Percentiles rank a stretch among this genome's conserved stretches.
phyloP scores from a whole-genome alignment of 352 stramenopile genomes.

The Phytopythium delawarense region DNA sequence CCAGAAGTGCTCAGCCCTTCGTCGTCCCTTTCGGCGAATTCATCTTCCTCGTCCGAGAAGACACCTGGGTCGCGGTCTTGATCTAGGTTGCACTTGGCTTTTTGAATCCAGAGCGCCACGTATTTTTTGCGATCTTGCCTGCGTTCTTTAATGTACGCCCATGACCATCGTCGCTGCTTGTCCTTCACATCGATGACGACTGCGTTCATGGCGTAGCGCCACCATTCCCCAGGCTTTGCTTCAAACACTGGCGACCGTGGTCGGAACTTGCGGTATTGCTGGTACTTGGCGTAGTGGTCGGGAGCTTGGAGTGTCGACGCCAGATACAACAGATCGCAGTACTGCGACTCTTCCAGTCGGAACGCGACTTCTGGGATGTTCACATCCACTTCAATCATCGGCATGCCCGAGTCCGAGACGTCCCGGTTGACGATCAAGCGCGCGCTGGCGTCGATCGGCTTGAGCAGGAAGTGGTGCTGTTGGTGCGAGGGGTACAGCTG shows the following conservation, averaged over 20 bases:
- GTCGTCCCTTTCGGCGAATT: slow-evolving; percentile 9
- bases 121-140: slow-evolving; percentile 75
- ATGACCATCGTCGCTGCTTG: slow-evolving; percentile 76
- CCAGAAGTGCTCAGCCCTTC: slow-evolving; percentile 3
- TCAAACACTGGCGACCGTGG: slow-evolving; percentile 50
- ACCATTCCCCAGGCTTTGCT: slow-evolving; percentile 56
- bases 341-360: slow-evolving; percentile 83
- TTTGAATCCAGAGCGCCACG: slow-evolving; percentile 56
- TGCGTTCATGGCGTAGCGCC: slow-evolving; percentile 72
- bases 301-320: slow-evolving; percentile 64
- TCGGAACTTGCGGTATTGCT: slow-evolving; percentile 71
- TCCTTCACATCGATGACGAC: slow-evolving; percentile 50
- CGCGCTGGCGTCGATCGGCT: slow-evolving; percentile 76
- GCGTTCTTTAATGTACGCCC: slow-evolving; percentile 79
- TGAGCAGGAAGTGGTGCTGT: slow-evolving; percentile 83
- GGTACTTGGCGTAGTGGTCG: slow-evolving; percentile 73
- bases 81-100: slow-evolving; percentile 16
- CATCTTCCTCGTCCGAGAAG: slow-evolving; percentile 52
- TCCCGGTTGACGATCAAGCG: slow-evolving; percentile 83
- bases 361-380: slow-evolving; percentile 75
- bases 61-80: slow-evolving; percentile 4
- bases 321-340: slow-evolving; percentile 84
- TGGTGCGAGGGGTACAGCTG: slow-evolving; percentile 71
- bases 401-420: slow-evolving; percentile 63
- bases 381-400: slow-evolving; percentile 82